Evolutionary conservation across 1,139 yeast genomes (phyloP).

Genomic region (Candida labiduridarum): DNA sequence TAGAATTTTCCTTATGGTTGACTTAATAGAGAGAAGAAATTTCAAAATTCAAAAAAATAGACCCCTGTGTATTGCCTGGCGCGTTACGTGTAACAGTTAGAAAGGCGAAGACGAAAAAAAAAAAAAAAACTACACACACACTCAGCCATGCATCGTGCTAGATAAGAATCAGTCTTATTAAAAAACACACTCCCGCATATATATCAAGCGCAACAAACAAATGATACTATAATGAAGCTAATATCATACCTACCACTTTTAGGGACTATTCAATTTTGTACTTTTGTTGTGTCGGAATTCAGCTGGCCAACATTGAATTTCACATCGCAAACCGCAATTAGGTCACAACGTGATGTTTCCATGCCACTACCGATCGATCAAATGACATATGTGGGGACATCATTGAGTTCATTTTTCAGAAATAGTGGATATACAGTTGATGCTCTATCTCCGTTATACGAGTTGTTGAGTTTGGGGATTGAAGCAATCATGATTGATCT

Average conservation of each 20-base stretch:
- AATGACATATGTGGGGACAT: conserved; percentile 58
- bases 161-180: too few relatives aligned
- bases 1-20: too few relatives aligned
- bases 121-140: too few relatives aligned
- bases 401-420: conserved; percentile 53
- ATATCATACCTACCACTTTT: neutral
- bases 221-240: neutral
- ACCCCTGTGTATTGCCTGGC: too few relatives aligned
- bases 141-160: too few relatives aligned
- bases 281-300: neutral
- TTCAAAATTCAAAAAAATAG: too few relatives aligned
- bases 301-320: conserved; percentile 8
- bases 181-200: too few relatives aligned
- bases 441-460: conserved; percentile 39
- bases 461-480: conserved; percentile 53
- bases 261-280: neutral
- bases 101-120: too few relatives aligned
- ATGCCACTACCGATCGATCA: conserved; percentile 59
- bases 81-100: too few relatives aligned
- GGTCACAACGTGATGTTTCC: conserved; percentile 73
- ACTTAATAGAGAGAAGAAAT: too few relatives aligned
- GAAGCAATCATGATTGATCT: conserved; percentile 60
- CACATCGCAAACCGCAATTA: conserved; percentile 34
- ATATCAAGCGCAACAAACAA: neutral
- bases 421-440: conserved; percentile 49